These are phyloP conservation scores for Clonostachys rosea DNA, from an alignment of 2,329 filamentous ascomycete genomes.

Conservation along the genomic window DNA sequence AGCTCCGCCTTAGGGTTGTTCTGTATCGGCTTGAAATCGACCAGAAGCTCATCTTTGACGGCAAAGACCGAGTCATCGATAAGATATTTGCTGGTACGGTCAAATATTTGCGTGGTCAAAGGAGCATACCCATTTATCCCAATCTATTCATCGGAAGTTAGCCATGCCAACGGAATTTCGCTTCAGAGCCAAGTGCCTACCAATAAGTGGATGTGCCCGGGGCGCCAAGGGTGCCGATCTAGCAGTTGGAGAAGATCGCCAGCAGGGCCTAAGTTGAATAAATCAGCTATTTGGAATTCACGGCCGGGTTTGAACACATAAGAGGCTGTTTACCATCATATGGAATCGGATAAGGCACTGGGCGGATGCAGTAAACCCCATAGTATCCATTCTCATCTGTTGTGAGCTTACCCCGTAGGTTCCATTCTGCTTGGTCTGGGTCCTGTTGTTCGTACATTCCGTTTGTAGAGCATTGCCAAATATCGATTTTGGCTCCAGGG, in stretches of 20 bases:
- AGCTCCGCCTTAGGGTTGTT: slow-evolving; percentile 38
- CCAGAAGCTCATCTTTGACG: slow-evolving; percentile 36
- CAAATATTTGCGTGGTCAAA: slow-evolving; percentile 65
- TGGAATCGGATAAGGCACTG: slow-evolving; percentile 34
- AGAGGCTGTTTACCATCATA: background rate
- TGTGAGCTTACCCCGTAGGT: slow-evolving; percentile 61
- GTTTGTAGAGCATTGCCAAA: slow-evolving; percentile 71
- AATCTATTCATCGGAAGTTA: background rate
- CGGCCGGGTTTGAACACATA: background rate
- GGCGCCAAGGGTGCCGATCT: slow-evolving; percentile 26
- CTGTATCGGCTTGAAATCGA: slow-evolving; percentile 22
- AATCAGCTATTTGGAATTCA: slow-evolving; percentile 20
- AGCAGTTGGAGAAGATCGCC: slow-evolving; percentile 24
- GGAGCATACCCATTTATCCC: slow-evolving; percentile 44
- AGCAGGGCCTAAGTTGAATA: slow-evolving; percentile 10
- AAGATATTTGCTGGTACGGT: slow-evolving; percentile 40
- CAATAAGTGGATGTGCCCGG: slow-evolving; percentile 31
- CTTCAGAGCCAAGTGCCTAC: slow-evolving; percentile 6
- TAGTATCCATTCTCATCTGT: slow-evolving; percentile 60
- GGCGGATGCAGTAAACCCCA: slow-evolving; percentile 48
- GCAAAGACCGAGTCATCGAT: slow-evolving; percentile 39
- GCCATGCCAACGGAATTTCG: too few species aligned
- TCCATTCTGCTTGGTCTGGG: slow-evolving; percentile 57
- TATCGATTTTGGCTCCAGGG: slow-evolving; percentile 56
- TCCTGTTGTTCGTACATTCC: slow-evolving; percentile 60